Conservation (phyloP, 306 rosid genomes). For the Acacia confusa region DNA sequence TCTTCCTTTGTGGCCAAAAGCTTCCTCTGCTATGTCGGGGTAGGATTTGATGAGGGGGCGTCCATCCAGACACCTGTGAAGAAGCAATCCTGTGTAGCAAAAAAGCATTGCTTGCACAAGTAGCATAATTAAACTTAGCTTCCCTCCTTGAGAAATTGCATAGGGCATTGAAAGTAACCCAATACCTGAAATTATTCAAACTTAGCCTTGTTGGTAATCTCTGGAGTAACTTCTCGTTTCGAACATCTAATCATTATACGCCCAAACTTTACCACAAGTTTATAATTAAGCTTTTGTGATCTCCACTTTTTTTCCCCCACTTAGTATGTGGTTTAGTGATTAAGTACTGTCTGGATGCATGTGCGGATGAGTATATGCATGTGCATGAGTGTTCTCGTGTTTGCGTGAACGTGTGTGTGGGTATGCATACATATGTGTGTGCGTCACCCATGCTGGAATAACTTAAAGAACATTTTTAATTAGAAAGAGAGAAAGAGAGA, state of each 20-base stretch:
- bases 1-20: constrained; percentile 59
- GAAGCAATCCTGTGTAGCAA: constrained; percentile 59
- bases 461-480: no score
- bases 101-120: constrained; percentile 17
- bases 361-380: no score
- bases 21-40: constrained; percentile 54
- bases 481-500: background rate
- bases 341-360: no score
- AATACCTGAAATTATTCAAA: constrained; percentile 40
- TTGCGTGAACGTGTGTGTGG: no score
- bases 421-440: no score
- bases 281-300: background rate
- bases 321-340: no score
- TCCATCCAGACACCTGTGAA: constrained; percentile 50
- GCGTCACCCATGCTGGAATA: no score
- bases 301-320: no score
- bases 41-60: constrained; percentile 41
- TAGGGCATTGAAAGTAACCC: constrained; percentile 67
- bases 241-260: background rate
- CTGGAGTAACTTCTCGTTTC: background rate
- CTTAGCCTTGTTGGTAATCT: background rate
- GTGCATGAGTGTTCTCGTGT: no score
- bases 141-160: constrained; percentile 11
- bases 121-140: no score
- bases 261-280: background rate